Percentiles rank a stretch among this genome's conserved stretches.
Conservation (phyloP, 1,284 basidiomycete genomes). For the Gomphus sp. region DNA sequence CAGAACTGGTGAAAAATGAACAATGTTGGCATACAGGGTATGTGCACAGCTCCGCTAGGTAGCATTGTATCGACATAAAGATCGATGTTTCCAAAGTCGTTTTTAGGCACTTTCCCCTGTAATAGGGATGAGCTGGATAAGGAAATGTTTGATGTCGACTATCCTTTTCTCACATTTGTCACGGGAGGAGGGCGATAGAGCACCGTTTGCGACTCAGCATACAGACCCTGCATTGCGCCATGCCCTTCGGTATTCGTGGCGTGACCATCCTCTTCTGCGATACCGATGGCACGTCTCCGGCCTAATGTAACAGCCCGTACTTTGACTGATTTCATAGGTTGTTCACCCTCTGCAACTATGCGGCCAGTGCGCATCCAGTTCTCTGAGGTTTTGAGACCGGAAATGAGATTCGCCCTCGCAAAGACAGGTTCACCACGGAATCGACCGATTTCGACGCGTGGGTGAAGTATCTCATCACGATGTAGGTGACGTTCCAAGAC, state of each 20-base stretch:
- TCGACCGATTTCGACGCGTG: conserved; percentile 79
- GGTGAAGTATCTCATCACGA: conserved; percentile 81
- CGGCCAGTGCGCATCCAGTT: conserved; percentile 93
- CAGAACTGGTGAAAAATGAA: conserved; percentile 8
- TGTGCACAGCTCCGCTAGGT: conserved; percentile 77
- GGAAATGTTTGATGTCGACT: not conserved
- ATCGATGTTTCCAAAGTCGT: conserved; percentile 96
- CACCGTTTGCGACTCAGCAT: conserved; percentile 82
- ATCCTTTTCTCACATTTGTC: conserved; percentile 51
- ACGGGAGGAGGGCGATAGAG: conserved; percentile 74
- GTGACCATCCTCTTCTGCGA: conserved; percentile 32
- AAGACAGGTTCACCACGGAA: conserved; percentile 96
- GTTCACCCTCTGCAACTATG: conserved; percentile 61
- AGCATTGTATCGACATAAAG: conserved; percentile 94
- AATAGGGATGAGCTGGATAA: not conserved
- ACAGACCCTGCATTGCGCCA: conserved; percentile 80
- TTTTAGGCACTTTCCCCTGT: conserved; percentile 89
- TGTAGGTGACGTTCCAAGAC: conserved; percentile 85
- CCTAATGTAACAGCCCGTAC: conserved; percentile 78
- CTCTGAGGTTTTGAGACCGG: conserved; percentile 76
- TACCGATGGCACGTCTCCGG: conserved; percentile 77
- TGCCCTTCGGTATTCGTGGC: conserved; percentile 36
- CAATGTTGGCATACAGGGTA: conserved; percentile 55
- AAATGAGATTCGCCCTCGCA: conserved; percentile 72
- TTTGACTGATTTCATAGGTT: conserved; percentile 89